A percentile compares a stretch with the other conserved stretches of the same genome.
Evolutionary conservation across 495 filamentous ascomycete genomes (phyloP).

Genomic region (Neurospora tetraspora): DNA sequence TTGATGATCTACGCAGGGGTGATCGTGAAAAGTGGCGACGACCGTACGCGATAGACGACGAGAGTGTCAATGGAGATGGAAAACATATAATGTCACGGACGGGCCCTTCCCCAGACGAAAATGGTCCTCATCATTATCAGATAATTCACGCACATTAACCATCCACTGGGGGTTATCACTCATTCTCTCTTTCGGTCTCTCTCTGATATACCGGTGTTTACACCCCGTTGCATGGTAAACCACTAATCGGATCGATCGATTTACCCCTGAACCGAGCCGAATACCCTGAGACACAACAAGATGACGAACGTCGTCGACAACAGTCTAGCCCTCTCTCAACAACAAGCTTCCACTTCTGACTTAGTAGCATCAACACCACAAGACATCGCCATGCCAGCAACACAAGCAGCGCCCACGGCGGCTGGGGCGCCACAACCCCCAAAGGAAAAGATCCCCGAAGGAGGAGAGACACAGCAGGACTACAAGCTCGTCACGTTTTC

Average conservation of each 20-base stretch:
- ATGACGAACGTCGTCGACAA: not conserved
- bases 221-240: not conserved
- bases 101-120: not conserved
- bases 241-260: not conserved
- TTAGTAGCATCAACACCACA: not conserved
- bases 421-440: not conserved
- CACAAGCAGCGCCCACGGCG: not conserved
- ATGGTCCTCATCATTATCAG: not conserved
- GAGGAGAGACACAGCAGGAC: conserved; percentile 9
- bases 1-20: conserved; percentile 6
- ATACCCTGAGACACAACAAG: not conserved
- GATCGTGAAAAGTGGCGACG: not conserved
- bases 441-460: conserved; percentile 4
- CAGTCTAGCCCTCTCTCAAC: not conserved
- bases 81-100: not conserved
- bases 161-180: not conserved
- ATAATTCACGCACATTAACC: not conserved
- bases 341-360: not conserved
- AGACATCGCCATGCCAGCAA: not conserved
- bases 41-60: not conserved
- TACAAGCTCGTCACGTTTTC: conserved; percentile 69
- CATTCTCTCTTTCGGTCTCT: not conserved
- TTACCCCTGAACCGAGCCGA: not conserved
- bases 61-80: not conserved
- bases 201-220: not conserved